Evolutionary conservation across 345 rosid genomes (phyloP), one percentile per base, ranked within the genome.

Genomic region (Rhizophora apiculata): DNA sequence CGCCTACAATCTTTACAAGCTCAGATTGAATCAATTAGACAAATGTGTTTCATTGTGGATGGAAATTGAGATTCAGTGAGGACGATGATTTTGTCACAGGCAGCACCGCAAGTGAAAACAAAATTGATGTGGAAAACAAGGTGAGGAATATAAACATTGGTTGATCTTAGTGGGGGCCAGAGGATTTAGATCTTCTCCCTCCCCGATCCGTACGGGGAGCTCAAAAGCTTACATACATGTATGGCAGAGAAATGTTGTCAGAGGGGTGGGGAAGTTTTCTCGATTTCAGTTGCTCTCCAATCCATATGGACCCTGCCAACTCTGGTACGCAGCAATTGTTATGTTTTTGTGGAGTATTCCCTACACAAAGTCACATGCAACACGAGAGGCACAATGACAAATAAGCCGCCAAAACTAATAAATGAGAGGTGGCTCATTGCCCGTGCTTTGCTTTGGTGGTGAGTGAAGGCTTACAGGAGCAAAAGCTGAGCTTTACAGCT

Each of bases 351-450:
- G 22, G 26, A 61, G 9, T 9, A 43, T 3, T 43, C 48, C 32
- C 7, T 63, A 13, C n/a, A 6, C 29, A 43, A 6, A 63, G 66
- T 22, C 66, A 63, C 53, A 39, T 63, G 66, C 30, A 63, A 39
- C 32, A 6, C 53, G 53, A 55, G 59, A 68, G 48, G 48, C 48
- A 29, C 36, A 60, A 43, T 43, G 49, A 13, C 16, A 43, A 43
- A 43, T 43, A 15, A 43, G 49, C 36, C 57, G 55, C 39, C 68
- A 13, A 43, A 43, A 43, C 19, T 43, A 43, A 43, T 43, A 43
- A 43, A 43, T 43, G 18, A 43, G 49, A 13, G 49, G 48, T 11
- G 48, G 49, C 49, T 11, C 49, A 43, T 43, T 11, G 49, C 16
- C 49, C 4, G 18, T 43, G 16, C 48, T 43, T 43, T 13, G 49